phyloP scores from a whole-genome alignment of 1,139 yeast species.

The Diutina sp. region DNA sequence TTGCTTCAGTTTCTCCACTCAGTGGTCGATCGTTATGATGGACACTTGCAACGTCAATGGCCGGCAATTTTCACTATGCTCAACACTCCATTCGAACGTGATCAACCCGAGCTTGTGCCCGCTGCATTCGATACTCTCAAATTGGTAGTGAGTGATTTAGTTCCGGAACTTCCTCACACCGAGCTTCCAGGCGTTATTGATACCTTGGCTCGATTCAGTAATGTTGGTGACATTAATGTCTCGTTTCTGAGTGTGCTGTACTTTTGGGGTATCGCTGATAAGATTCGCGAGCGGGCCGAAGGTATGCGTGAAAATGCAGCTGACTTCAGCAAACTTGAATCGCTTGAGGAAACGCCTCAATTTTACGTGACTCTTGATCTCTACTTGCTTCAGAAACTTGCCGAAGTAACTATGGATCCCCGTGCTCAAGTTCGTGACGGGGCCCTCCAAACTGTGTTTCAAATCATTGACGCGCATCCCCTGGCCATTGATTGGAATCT shows the following conservation, averaged over 20 bases:
- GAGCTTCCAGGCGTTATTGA: constrained; percentile 57
- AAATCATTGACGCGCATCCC: constrained; percentile 75
- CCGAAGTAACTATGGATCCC: constrained; percentile 47
- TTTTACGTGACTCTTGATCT: constrained; percentile 35
- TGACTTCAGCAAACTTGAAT: neutral
- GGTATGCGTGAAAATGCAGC: constrained; percentile 4
- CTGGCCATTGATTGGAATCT: constrained; percentile 38
- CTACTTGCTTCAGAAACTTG: constrained; percentile 47
- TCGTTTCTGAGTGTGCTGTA: constrained; percentile 86
- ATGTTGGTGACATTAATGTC: constrained; percentile 69
- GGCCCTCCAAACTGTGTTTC: constrained; percentile 75
- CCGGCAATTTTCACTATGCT: neutral
- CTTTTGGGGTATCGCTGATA: constrained; percentile 84
- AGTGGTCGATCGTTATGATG: neutral
- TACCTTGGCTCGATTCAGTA: constrained; percentile 57
- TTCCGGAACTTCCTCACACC: constrained; percentile 51
- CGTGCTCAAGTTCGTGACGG: constrained; percentile 83
- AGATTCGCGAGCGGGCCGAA: constrained; percentile 25
- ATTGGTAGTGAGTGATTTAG: constrained; percentile 72
- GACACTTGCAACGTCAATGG: neutral
- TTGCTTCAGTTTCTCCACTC: neutral
- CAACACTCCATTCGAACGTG: neutral
- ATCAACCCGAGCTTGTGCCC: neutral
- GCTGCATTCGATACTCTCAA: constrained; percentile 60
- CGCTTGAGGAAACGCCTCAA: neutral